Conservation (phyloP, 2,329 filamentous ascomycete species). For the Ophiostoma sp. region DNA sequence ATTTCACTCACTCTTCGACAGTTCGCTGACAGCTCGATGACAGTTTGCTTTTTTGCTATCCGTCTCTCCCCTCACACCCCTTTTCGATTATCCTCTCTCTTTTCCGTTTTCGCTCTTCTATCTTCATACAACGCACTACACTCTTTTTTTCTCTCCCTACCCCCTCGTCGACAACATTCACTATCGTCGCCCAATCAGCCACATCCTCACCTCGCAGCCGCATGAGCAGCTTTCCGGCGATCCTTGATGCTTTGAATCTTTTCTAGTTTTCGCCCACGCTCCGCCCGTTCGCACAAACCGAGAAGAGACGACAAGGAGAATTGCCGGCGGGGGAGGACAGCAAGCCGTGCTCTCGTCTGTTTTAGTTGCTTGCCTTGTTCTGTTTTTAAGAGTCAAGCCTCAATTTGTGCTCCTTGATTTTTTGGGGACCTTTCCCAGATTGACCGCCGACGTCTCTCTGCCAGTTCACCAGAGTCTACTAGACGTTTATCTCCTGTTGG, state of each 20-base stretch:
- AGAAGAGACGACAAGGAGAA: background rate
- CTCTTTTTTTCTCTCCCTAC: background rate
- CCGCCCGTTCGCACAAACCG: slow-evolving; percentile 18
- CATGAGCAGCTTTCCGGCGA: slow-evolving; percentile 1
- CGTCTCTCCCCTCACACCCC: no score
- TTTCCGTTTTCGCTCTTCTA: background rate
- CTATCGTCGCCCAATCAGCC: background rate
- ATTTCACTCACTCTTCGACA: no score
- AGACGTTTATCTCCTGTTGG: no score
- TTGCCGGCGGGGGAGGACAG: background rate
- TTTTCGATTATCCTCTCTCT: slow-evolving; percentile 1
- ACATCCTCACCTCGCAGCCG: background rate
- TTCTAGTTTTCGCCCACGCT: slow-evolving; percentile 2
- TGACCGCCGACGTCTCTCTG: no score
- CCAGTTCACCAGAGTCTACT: no score
- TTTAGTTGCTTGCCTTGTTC: background rate
- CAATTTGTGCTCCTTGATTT: no score
- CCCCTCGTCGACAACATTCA: background rate
- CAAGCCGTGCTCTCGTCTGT: background rate
- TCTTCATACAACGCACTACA: background rate
- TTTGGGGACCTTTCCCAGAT: no score
- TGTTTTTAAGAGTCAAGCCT: background rate
- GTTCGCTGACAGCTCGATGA: no score
- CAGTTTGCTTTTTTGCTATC: no score
- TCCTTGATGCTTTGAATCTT: background rate